Evolutionary conservation across 2,329 filamentous ascomycete genomes (phyloP).

Genomic region (Neodidymelliopsis sp.): DNA sequence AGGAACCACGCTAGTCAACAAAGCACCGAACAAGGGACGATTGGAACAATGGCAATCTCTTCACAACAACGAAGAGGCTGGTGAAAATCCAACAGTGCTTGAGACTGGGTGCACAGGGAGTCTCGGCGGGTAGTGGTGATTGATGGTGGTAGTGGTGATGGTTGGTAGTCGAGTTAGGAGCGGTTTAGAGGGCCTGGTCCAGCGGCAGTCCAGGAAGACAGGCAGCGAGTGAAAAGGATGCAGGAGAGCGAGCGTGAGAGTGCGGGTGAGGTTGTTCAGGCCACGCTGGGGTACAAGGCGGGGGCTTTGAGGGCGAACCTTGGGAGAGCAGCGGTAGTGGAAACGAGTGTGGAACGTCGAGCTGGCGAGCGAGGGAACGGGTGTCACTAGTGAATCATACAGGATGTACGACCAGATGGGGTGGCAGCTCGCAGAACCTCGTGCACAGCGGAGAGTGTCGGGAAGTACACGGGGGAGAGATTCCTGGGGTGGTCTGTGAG

Average conservation of each 20-base stretch:
- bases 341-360: slow-evolving; percentile 44
- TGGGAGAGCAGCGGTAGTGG: slow-evolving; percentile 32
- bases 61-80: neutral
- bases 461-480: slow-evolving; percentile 5
- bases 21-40: slow-evolving; percentile 22
- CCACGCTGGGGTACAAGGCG: slow-evolving; percentile 23
- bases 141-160: neutral
- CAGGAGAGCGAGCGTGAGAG: slow-evolving; percentile 27
- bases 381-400: slow-evolving; percentile 31
- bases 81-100: slow-evolving; percentile 1
- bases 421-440: slow-evolving; percentile 26
- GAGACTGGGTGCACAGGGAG: slow-evolving; percentile 5
- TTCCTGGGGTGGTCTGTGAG: slow-evolving; percentile 14
- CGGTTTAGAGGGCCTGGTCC: slow-evolving; percentile 17
- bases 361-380: slow-evolving; percentile 32
- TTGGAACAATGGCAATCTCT: slow-evolving; percentile 7
- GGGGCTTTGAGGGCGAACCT: slow-evolving; percentile 28
- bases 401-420: slow-evolving; percentile 11
- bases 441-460: slow-evolving; percentile 35
- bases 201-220: slow-evolving; percentile 9
- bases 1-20: slow-evolving; percentile 26
- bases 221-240: slow-evolving; percentile 8
- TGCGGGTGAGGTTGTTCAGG: slow-evolving; percentile 18
- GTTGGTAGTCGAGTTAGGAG: too few species aligned
- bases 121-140: neutral